Evolutionary conservation across 331 rosid genomes (phyloP).

Genomic region (Cucumis variabilis): DNA sequence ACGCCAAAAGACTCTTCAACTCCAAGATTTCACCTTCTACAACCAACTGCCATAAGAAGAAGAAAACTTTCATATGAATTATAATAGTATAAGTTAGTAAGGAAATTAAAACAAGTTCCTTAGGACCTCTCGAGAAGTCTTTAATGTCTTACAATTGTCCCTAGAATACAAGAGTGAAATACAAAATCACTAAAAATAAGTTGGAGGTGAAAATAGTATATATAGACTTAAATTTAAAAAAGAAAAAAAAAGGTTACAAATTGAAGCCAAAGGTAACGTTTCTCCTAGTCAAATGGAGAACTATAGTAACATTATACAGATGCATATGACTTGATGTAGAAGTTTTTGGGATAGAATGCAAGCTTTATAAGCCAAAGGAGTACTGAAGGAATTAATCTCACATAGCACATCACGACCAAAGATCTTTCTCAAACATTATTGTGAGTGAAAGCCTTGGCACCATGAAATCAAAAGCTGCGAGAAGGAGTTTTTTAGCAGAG

Average conservation of each 20-base stretch:
- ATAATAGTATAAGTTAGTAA: background rate
- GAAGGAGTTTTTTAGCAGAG: background rate
- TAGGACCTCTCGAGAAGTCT: no score
- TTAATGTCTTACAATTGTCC: no score
- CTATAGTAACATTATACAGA: no score
- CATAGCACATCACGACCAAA: background rate
- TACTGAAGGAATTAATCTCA: background rate
- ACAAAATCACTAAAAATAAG: no score
- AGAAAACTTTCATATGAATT: slow-evolving; percentile 29
- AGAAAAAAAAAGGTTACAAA: no score
- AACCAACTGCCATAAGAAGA: slow-evolving; percentile 42
- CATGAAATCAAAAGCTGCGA: background rate
- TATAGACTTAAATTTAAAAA: no score
- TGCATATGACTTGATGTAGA: no score
- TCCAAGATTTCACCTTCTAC: slow-evolving; percentile 54
- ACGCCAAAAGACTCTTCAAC: slow-evolving; percentile 40
- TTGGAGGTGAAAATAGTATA: no score
- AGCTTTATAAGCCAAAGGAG: background rate
- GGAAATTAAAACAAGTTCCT: background rate
- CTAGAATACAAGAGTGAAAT: no score
- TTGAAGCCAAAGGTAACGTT: no score
- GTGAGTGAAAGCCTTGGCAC: background rate
- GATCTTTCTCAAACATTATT: background rate
- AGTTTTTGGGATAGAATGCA: no score
- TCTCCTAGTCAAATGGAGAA: no score